phyloP scores from a whole-genome alignment of 176 grass and related monocot genomes.

The Tuctoria greenei region DNA sequence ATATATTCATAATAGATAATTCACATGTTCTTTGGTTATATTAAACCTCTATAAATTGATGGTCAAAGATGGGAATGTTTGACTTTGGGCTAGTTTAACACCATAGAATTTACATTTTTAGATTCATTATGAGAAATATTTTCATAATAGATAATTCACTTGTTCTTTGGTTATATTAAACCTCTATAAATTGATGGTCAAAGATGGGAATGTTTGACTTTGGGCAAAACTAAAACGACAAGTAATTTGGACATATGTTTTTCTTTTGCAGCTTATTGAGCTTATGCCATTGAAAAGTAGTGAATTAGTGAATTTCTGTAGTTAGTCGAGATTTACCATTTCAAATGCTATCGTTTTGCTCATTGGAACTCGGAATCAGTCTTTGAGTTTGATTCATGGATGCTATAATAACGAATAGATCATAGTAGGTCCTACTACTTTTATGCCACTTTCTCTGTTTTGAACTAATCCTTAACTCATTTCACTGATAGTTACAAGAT shows the following conservation, averaged over 20 bases:
- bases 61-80: no score
- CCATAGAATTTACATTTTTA: no score
- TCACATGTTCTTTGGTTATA: no score
- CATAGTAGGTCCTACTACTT: neutral
- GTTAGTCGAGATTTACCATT: neutral
- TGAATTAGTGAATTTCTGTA: neutral
- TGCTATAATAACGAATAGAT: neutral
- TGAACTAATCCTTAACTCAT: constrained; percentile 29
- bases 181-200: no score
- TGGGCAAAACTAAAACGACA: no score
- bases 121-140: no score
- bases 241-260: neutral
- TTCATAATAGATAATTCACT: no score
- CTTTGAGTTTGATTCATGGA: neutral
- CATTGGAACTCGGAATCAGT: neutral
- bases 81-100: no score
- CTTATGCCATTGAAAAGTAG: neutral
- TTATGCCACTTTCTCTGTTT: neutral
- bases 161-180: no score
- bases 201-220: no score
- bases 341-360: neutral
- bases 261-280: neutral
- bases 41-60: no score
- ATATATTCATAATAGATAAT: no score
- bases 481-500: neutral